Evolutionary conservation across 441 rosid genomes (phyloP).

Genomic region (Pelargonium cotyledonis): DNA sequence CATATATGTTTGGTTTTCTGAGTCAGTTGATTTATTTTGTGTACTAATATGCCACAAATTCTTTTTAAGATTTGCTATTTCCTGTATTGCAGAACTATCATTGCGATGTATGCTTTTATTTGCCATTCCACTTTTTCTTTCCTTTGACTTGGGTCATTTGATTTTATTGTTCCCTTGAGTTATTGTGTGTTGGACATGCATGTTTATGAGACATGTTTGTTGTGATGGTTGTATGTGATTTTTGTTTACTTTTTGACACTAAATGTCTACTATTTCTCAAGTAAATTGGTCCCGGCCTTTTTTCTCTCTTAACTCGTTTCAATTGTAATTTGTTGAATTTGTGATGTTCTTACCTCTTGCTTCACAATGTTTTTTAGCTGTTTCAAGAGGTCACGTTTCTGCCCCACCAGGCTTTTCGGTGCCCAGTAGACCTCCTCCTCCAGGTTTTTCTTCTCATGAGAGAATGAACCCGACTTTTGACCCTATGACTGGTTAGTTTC

Average conservation of each 20-base stretch:
- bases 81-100: too few relatives aligned
- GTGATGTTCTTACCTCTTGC: neutral
- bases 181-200: neutral
- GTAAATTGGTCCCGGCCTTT: too few relatives aligned
- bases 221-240: neutral
- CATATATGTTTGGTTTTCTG: neutral
- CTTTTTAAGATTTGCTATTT: too few relatives aligned
- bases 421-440: conserved; percentile 87
- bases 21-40: neutral
- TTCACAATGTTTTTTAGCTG: conserved; percentile 24
- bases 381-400: conserved; percentile 67
- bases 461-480: conserved; percentile 57
- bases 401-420: conserved; percentile 91
- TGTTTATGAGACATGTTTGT: neutral
- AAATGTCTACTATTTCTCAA: neutral
- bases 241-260: neutral
- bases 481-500: conserved; percentile 38
- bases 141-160: too few relatives aligned
- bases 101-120: too few relatives aligned
- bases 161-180: too few relatives aligned
- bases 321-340: neutral
- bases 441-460: conserved; percentile 76
- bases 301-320: neutral
- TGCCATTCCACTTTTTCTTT: too few relatives aligned
- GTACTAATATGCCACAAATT: too few relatives aligned